Conservation (phyloP, 176 grass and related monocot species). For the Saccharum officinarum region DNA sequence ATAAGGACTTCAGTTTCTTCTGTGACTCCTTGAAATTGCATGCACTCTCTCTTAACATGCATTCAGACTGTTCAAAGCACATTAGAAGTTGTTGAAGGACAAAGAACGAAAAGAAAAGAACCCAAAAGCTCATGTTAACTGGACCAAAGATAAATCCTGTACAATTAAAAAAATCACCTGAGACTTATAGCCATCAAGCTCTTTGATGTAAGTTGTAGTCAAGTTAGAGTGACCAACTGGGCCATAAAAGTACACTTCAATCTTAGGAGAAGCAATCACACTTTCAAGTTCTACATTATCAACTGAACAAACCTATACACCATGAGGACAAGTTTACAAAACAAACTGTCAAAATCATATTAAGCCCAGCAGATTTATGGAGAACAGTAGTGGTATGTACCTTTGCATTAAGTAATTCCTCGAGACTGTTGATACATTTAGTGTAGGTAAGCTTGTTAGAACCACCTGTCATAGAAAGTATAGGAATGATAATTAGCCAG, state of each 20-base stretch:
- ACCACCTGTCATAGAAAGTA: constrained; percentile 57
- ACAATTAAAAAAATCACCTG: constrained; percentile 45
- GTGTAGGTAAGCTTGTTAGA: constrained; percentile 70
- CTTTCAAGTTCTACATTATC: constrained; percentile 77
- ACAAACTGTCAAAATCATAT: constrained; percentile 13
- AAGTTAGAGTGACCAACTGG: constrained; percentile 50
- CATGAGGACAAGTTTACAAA: constrained; percentile 18
- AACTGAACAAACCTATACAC: constrained; percentile 71
- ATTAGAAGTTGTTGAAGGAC: not conserved
- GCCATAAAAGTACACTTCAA: constrained; percentile 64
- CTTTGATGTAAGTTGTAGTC: constrained; percentile 44
- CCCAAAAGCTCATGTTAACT: constrained; percentile 14
- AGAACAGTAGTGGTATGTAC: constrained; percentile 37
- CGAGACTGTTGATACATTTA: constrained; percentile 96
- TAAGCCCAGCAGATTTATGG: constrained; percentile 14
- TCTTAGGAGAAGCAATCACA: constrained; percentile 75
- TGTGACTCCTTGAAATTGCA: constrained; percentile 61
- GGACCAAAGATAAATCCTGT: constrained; percentile 16
- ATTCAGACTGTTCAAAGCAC: constrained; percentile 56
- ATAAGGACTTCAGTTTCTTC: constrained; percentile 71
- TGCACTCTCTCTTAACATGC: constrained; percentile 54
- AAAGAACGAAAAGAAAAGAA: constrained; percentile 16
- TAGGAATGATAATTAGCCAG: not conserved
- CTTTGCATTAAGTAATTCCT: constrained; percentile 88
- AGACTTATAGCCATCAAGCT: constrained; percentile 65